These are phyloP conservation scores for Hemisphaericaspora nanyangensis DNA, from an alignment of 805 yeast species.

Conservation along the genomic window DNA sequence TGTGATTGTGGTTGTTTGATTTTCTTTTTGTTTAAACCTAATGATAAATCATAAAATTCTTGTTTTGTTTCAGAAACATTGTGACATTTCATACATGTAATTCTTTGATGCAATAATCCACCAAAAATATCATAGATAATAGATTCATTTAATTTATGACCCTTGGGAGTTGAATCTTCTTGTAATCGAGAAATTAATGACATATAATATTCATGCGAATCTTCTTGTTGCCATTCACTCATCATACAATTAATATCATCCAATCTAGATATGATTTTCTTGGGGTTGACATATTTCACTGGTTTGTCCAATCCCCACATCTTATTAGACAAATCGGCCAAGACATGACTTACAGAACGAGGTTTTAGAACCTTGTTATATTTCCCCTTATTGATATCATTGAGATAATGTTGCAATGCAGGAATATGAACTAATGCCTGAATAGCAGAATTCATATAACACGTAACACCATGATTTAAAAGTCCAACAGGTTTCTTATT, in stretches of 20 bases:
- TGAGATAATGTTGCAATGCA: conserved; percentile 78
- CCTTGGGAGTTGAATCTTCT: conserved; percentile 90
- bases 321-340: conserved; percentile 64
- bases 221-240: conserved; percentile 98
- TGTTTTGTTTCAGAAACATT: conserved; percentile 83
- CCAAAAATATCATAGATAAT: conserved; percentile 92
- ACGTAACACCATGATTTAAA: conserved; percentile 89
- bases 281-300: conserved; percentile 63
- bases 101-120: conserved; percentile 79
- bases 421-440: conserved; percentile 91
- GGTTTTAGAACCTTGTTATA: conserved; percentile 43
- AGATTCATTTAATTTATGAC: conserved; percentile 75
- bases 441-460: conserved; percentile 93
- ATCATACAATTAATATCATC: conserved; percentile 92
- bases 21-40: conserved; percentile 57
- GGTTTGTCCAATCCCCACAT: conserved; percentile 61
- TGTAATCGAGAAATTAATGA: conserved; percentile 82
- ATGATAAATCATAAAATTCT: conserved; percentile 87
- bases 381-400: conserved; percentile 57
- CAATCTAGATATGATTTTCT: conserved; percentile 62
- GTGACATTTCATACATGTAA: conserved; percentile 80
- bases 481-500: conserved; percentile 60
- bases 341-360: conserved; percentile 58
- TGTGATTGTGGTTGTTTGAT: conserved; percentile 3
- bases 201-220: conserved; percentile 96